Evolutionary conservation across 345 rosid species (phyloP), one percentile per base, ranked within the genome.

Genomic region (Citrus mangshanensis): DNA sequence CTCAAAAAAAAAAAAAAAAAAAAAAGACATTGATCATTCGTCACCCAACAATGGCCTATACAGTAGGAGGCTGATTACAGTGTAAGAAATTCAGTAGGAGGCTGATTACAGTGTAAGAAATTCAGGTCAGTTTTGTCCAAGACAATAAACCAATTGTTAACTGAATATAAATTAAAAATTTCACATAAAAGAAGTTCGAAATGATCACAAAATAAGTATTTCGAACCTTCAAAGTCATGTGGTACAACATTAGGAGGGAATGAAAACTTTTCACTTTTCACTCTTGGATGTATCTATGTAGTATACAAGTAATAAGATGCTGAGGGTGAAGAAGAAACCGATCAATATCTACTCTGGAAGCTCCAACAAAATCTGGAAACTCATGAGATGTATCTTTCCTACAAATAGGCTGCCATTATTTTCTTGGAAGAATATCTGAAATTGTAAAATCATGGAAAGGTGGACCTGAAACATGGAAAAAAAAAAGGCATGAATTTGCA

Each of bases 391-490:
- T 19, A 24, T 59, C 67, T 35, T 77, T 19, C 37, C 25, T 12
- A 68, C 37, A 30, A 62, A 30, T 14, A 9, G 27, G 13, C 34
- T 42, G 67, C 77, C 62, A 68, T 83, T 78, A 78, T 87, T 85
- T 82, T 76, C 83, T 73, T 27, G 91, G 92, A 73, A 92, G 78
- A 63, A 91, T 65, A 70, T 92, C 97, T 25, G 96, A 83, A 73
- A 95, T 84, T 14, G 91, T 85, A 85, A 89, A 95, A 82, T 95
- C 97, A 82, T 92, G 98, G 85, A 92, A 93, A 13, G 99, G 96
- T 34, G 97, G 97, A 84, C 97, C 98, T 95, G 92, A 84, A 81
- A 70, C 55, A 13, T 0, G 35, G 4, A 5, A 16, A 58, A 70
- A 63, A 59, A 24, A 24, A 28, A 24, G 64, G 24, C 73, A 38